These are phyloP conservation scores for Fusarium heterosporum DNA, from an alignment of 2,329 filamentous ascomycete species.

Conservation along the genomic window DNA sequence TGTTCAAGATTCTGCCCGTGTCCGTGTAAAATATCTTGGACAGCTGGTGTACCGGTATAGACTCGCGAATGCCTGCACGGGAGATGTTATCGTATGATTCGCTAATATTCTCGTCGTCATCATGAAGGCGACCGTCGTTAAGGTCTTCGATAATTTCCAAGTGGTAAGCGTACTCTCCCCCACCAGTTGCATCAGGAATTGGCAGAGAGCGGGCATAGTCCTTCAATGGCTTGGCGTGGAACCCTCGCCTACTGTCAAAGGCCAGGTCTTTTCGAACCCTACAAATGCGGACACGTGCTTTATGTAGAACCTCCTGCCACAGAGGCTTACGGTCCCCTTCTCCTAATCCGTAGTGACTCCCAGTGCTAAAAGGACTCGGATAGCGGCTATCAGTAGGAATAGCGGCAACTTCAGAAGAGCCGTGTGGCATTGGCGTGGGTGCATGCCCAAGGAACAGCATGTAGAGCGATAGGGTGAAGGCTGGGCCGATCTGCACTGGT, in stretches of 20 bases:
- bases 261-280: conserved; percentile 65
- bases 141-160: conserved; percentile 86
- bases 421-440: conserved; percentile 44
- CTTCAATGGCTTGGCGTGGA: conserved; percentile 7
- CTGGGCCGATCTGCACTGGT: conserved; percentile 85
- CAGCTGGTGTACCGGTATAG: conserved; percentile 68
- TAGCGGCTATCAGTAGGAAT: not conserved
- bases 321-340: conserved; percentile 71
- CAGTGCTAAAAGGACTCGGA: not conserved
- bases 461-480: conserved; percentile 88
- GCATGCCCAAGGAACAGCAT: conserved; percentile 92
- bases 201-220: not conserved
- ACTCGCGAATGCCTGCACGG: conserved; percentile 63
- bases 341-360: conserved; percentile 46
- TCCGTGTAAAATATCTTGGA: conserved; percentile 95
- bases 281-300: conserved; percentile 84
- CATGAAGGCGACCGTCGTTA: conserved; percentile 67
- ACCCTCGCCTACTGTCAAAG: conserved; percentile 41
- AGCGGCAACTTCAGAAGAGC: conserved; percentile 4
- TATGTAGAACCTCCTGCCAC: conserved; percentile 98
- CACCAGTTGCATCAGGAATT: conserved; percentile 2
- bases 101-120: conserved; percentile 55
- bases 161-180: conserved; percentile 75
- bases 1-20: conserved; percentile 89
- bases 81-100: conserved; percentile 56